Conservation (phyloP, 1,139 yeast genomes). For the Pichia sp. region DNA sequence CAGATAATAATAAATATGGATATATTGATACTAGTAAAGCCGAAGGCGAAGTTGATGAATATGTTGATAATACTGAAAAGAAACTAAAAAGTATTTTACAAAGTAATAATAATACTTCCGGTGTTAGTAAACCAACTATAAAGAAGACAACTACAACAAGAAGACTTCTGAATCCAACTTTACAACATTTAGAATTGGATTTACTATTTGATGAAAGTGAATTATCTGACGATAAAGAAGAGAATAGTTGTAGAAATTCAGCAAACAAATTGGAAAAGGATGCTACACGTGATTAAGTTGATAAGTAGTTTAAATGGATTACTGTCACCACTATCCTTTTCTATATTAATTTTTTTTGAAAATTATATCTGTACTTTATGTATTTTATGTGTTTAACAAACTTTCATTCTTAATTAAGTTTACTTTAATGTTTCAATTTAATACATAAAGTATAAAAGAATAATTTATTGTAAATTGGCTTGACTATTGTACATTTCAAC, state of each 20-base stretch:
- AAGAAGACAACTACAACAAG: background rate
- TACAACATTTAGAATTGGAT: conserved; percentile 18
- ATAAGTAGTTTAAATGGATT: background rate
- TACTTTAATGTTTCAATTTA: background rate
- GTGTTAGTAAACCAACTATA: conserved; percentile 3
- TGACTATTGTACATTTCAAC: conserved; percentile 84
- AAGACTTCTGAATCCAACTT: conserved; percentile 17
- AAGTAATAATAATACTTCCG: conserved; percentile 2
- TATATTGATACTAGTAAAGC: background rate
- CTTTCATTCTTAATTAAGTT: background rate
- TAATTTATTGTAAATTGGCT: conserved; percentile 34
- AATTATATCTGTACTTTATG: no score
- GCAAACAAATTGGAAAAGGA: background rate
- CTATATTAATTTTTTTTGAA: no score
- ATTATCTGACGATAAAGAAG: conserved; percentile 1
- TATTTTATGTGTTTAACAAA: no score
- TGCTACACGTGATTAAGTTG: background rate
- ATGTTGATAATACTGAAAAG: background rate
- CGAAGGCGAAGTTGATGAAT: background rate
- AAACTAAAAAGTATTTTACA: conserved; percentile 5
- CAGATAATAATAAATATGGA: background rate
- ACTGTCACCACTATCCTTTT: background rate
- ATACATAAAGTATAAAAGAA: background rate
- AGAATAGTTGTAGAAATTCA: background rate
- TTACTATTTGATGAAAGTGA: conserved; percentile 12